Evolutionary conservation across 805 yeast genomes (phyloP).

Genomic region (Myxozyma vanderwaltii): DNA sequence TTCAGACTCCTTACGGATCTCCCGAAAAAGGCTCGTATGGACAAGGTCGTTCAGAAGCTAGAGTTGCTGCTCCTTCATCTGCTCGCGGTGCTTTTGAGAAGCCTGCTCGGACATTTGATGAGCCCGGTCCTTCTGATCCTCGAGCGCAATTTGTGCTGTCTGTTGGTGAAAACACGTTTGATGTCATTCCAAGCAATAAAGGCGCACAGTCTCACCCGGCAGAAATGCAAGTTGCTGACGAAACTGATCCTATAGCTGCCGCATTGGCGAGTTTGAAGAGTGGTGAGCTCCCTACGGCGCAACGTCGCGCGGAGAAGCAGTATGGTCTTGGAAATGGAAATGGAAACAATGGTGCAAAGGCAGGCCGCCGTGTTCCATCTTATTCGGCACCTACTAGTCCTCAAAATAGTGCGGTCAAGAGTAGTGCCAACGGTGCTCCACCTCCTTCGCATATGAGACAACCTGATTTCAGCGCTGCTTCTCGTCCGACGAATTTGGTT

Average conservation of each 20-base stretch:
- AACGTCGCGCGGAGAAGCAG: constrained; percentile 12
- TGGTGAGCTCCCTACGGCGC: constrained; percentile 12
- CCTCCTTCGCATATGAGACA: constrained; percentile 25
- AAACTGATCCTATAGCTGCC: constrained; percentile 55
- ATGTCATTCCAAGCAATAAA: constrained; percentile 6
- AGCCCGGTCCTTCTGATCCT: constrained; percentile 17
- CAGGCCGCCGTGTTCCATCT: constrained; percentile 35
- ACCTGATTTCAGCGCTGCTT: constrained; percentile 15
- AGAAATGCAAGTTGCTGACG: neutral
- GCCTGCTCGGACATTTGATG: neutral
- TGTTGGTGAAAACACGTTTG: constrained; percentile 30
- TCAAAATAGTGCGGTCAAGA: constrained; percentile 3
- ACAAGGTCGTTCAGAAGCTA: neutral
- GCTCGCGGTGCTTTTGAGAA: neutral
- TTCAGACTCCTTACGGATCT: neutral
- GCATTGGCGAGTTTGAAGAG: constrained; percentile 51
- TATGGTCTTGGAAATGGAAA: constrained; percentile 12
- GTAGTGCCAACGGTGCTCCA: constrained; percentile 12
- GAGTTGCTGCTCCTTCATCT: neutral
- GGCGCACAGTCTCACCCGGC: neutral
- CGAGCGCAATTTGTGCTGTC: constrained; percentile 28
- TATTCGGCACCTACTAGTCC: constrained; percentile 40
- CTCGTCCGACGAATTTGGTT: constrained; percentile 22
- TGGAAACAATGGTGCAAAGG: neutral
- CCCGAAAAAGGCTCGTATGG: constrained; percentile 2